phyloP scores from a whole-genome alignment of 176 grass and related monocot genomes.

The Cymbopogon citratus region DNA sequence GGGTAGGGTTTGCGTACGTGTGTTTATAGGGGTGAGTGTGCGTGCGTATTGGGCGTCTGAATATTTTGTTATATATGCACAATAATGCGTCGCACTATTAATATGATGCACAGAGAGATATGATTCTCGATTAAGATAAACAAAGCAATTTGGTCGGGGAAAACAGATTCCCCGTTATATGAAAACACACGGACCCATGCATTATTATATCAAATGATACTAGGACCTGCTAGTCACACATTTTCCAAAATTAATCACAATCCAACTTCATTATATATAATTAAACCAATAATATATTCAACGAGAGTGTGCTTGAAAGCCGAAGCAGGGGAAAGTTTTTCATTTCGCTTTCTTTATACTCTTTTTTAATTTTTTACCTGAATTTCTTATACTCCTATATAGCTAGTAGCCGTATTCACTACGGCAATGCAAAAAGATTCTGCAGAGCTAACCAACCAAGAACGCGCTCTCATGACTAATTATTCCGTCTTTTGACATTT shows the following conservation, averaged over 20 bases:
- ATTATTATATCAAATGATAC: background rate
- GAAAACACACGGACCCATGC: slow-evolving; percentile 2
- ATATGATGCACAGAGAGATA: background rate
- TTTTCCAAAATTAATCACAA: background rate
- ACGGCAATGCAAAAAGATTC: background rate
- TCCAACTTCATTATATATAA: background rate
- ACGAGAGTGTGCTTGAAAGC: background rate
- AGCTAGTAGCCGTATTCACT: slow-evolving; percentile 20
- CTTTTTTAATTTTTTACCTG: too few relatives aligned
- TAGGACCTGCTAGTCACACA: background rate
- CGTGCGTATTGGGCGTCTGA: too few relatives aligned
- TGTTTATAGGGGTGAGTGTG: too few relatives aligned
- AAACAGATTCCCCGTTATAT: slow-evolving; percentile 26
- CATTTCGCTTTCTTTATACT: slow-evolving; percentile 16
- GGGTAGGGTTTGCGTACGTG: too few relatives aligned
- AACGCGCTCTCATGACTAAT: slow-evolving; percentile 2
- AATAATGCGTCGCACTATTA: background rate
- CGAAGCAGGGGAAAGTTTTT: background rate
- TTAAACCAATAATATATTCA: background rate
- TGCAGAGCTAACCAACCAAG: background rate
- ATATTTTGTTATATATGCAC: background rate
- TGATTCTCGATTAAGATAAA: slow-evolving; percentile 20
- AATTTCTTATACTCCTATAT: too few relatives aligned
- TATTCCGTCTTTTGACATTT: slow-evolving; percentile 7
- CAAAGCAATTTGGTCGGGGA: background rate